Conservation (phyloP, 2,329 filamentous ascomycete species). For the Sporothrix variecibatus region DNA sequence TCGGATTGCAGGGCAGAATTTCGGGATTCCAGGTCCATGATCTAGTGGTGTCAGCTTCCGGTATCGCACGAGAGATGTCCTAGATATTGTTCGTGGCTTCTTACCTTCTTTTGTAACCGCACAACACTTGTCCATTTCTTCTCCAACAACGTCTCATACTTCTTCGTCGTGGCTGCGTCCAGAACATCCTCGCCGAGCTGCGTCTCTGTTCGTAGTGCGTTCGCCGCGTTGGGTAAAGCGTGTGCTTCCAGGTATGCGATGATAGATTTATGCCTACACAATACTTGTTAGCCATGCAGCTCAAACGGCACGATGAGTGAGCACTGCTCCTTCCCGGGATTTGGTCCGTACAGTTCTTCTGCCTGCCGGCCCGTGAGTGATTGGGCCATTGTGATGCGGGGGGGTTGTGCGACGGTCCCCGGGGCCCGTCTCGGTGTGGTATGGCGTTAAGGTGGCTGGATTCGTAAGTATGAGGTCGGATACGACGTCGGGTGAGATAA, state of each 20-base stretch:
- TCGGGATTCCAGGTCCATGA: constrained; percentile 87
- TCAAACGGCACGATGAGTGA: too few species aligned
- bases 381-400: constrained; percentile 24
- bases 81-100: neutral
- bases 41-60: constrained; percentile 51
- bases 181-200: constrained; percentile 65
- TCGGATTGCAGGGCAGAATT: constrained; percentile 75
- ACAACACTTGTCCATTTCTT: constrained; percentile 99
- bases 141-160: constrained; percentile 90
- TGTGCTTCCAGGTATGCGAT: constrained; percentile 81
- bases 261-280: constrained; percentile 81
- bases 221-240: constrained; percentile 68
- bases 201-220: constrained; percentile 75
- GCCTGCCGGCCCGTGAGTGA: constrained; percentile 63
- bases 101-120: constrained; percentile 89
- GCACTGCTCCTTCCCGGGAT: neutral
- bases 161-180: constrained; percentile 81
- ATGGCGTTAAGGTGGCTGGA: neutral
- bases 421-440: constrained; percentile 17
- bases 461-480: neutral
- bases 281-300: constrained; percentile 18
- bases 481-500: too few species aligned
- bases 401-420: constrained; percentile 24
- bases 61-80: neutral
- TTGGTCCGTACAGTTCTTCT: constrained; percentile 74